phyloP scores from a whole-genome alignment of 352 stramenopile genomes.

The Aphanomyces cochlioides region DNA sequence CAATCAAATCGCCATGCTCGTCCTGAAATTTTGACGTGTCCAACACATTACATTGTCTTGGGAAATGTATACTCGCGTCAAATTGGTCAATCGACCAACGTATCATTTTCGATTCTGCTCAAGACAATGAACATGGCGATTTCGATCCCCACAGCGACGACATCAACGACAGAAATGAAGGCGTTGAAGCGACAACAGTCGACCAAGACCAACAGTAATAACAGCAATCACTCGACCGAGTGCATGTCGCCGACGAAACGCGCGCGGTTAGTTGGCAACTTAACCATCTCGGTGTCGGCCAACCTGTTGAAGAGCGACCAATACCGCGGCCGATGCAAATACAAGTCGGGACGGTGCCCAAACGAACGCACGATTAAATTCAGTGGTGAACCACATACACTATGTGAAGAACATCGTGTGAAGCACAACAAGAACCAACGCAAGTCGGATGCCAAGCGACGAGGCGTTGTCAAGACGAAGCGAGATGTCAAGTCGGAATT shows the following conservation, averaged over 20 bases:
- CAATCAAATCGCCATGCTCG: neutral
- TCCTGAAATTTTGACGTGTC: conserved; percentile 8
- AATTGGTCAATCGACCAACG: conserved; percentile 5
- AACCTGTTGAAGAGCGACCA: conserved; percentile 23
- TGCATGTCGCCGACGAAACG: conserved; percentile 15
- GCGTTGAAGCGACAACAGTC: conserved; percentile 14
- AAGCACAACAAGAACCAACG: conserved; percentile 34
- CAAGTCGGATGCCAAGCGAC: conserved; percentile 32
- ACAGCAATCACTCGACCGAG: neutral
- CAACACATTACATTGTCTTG: neutral
- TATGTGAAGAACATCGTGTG: conserved; percentile 30
- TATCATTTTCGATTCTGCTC: conserved; percentile 24
- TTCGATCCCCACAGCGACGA: neutral
- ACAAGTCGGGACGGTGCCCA: conserved; percentile 29
- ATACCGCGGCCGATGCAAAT: conserved; percentile 32
- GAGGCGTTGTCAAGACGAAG: conserved; percentile 22
- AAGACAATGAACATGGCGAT: conserved; percentile 22
- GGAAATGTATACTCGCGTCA: neutral
- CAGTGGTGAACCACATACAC: conserved; percentile 28
- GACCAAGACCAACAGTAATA: neutral
- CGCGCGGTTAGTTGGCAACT: conserved; percentile 23
- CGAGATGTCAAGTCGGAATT: neutral
- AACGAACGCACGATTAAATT: conserved; percentile 32
- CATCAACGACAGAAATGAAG: neutral
- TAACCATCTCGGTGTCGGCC: conserved; percentile 27